phyloP scores from a whole-genome alignment of 352 stramenopile genomes.

The Phytophthora crassamura region DNA sequence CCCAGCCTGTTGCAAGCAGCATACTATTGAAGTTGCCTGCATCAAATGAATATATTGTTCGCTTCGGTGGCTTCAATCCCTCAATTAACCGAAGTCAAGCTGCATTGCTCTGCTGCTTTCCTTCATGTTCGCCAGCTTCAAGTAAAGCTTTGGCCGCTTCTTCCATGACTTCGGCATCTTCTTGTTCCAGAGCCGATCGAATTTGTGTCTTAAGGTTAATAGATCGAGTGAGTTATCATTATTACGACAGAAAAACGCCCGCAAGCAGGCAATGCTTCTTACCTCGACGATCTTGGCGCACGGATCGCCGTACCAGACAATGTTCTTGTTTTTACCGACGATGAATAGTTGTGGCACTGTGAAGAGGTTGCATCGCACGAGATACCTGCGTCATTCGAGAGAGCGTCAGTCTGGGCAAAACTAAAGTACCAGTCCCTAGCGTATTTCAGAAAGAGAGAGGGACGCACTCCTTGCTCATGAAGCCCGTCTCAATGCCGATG shows the following conservation, averaged over 20 bases:
- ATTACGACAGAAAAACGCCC: neutral
- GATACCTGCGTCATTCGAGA: slow-evolving; percentile 42
- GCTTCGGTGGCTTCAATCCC: neutral
- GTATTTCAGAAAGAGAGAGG: slow-evolving; percentile 5
- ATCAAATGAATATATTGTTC: neutral
- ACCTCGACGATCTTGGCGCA: slow-evolving; percentile 48
- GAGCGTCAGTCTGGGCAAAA: slow-evolving; percentile 5
- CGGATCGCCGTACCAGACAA: slow-evolving; percentile 65
- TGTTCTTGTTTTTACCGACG: slow-evolving; percentile 60
- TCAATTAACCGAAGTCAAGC: slow-evolving; percentile 5
- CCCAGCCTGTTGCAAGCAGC: neutral
- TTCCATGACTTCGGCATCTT: slow-evolving; percentile 31
- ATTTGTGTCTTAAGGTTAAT: slow-evolving; percentile 25
- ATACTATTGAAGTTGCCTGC: neutral
- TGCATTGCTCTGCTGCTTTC: slow-evolving; percentile 23
- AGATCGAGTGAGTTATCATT: neutral
- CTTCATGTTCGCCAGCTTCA: slow-evolving; percentile 5
- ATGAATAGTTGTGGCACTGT: slow-evolving; percentile 67
- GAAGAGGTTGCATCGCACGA: slow-evolving; percentile 70
- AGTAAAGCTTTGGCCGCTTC: neutral
- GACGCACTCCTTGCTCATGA: slow-evolving; percentile 73
- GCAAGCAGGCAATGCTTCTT: neutral
- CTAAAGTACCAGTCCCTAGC: neutral
- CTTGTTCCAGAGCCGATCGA: slow-evolving; percentile 38
- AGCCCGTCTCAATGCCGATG: slow-evolving; percentile 73